Evolutionary conservation across 2,329 filamentous ascomycete genomes (phyloP).

Genomic region (Apiospora phragmitis): DNA sequence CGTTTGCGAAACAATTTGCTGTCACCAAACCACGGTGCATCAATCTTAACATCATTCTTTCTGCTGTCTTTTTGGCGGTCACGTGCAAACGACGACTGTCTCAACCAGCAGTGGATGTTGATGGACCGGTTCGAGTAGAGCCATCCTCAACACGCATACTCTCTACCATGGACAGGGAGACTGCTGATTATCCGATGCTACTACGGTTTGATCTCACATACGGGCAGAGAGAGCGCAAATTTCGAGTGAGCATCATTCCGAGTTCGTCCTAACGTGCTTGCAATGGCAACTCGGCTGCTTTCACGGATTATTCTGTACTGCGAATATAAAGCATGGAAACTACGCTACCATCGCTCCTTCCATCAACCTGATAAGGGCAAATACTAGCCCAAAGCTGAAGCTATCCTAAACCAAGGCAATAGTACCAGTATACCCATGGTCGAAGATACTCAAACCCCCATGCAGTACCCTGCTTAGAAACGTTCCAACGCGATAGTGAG

Average conservation of each 20-base stretch:
- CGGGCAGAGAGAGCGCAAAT: too few relatives aligned
- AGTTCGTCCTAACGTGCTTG: too few relatives aligned
- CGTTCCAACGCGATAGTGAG: background rate
- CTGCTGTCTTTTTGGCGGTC: background rate
- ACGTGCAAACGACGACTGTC: background rate
- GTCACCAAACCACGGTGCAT: background rate
- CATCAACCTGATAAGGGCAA: background rate
- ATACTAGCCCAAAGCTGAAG: background rate
- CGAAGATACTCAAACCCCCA: background rate
- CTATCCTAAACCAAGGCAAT: background rate
- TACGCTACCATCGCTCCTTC: background rate
- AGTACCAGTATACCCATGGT: background rate
- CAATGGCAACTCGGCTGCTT: background rate
- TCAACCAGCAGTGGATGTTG: too few relatives aligned
- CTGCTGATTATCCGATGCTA: too few relatives aligned
- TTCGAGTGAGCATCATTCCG: too few relatives aligned
- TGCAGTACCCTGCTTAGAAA: background rate
- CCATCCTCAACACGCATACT: too few relatives aligned
- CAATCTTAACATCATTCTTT: background rate
- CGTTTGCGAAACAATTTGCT: background rate
- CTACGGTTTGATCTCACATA: too few relatives aligned
- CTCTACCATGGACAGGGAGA: too few relatives aligned
- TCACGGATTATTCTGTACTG: background rate
- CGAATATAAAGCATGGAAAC: background rate
- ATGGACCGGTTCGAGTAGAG: too few relatives aligned